Percentiles rank a stretch among this genome's conserved stretches.
Evolutionary conservation across 2,329 filamentous ascomycete species (phyloP).

Genomic region (Cercospora janseana): DNA sequence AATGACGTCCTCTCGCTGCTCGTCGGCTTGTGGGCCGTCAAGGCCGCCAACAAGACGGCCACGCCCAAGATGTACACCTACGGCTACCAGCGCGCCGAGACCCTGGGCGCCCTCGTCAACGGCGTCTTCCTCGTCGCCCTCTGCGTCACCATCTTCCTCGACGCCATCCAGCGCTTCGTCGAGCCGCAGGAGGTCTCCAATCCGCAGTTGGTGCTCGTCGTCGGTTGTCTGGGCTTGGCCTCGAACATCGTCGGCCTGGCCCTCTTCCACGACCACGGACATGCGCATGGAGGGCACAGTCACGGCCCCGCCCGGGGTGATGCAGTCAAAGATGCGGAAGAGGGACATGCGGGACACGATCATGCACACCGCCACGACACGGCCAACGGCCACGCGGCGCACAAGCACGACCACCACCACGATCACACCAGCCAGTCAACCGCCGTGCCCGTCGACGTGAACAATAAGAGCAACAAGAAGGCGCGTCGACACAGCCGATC

Average conservation of each 20-base stretch:
- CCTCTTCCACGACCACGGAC: conserved; percentile 89
- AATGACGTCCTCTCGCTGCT: conserved; percentile 95
- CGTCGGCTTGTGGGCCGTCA: conserved; percentile 94
- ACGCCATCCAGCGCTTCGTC: conserved; percentile 87
- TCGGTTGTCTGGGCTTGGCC: conserved; percentile 78
- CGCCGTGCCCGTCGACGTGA: conserved; percentile 27
- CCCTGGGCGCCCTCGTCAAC: conserved; percentile 92
- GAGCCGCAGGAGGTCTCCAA: conserved; percentile 85
- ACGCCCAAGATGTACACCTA: conserved; percentile 80
- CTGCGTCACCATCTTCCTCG: conserved; percentile 93
- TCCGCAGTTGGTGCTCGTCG: conserved; percentile 82
- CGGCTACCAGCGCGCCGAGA: conserved; percentile 96
- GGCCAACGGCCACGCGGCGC: conserved; percentile 46
- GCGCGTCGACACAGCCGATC: conserved; percentile 59
- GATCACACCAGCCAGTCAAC: conserved; percentile 52
- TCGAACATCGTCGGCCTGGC: conserved; percentile 89
- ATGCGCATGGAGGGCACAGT: conserved; percentile 67
- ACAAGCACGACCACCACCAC: conserved; percentile 65
- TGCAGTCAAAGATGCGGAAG: conserved; percentile 47
- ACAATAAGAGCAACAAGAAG: conserved; percentile 20
- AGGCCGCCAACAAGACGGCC: conserved; percentile 73
- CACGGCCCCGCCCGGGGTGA: conserved; percentile 46
- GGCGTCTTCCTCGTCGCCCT: conserved; percentile 96
- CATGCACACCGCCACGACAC: no score
- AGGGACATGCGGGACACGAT: conserved; percentile 53